phyloP scores from a whole-genome alignment of 176 grass and related monocot genomes.

The Aechmea fasciata region DNA sequence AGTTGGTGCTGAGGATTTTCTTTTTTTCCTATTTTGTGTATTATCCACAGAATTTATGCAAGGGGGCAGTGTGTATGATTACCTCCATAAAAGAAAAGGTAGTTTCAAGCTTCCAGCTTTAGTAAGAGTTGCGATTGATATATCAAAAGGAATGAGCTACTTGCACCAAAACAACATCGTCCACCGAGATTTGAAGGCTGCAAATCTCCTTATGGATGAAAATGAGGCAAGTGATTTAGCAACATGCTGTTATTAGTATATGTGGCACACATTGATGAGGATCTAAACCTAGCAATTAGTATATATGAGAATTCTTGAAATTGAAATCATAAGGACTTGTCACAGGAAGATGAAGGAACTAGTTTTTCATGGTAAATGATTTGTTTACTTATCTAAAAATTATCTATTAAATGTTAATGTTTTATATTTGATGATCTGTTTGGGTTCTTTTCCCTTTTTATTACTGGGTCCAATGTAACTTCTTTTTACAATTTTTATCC shows the following conservation, averaged over 20 bases:
- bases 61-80: constrained; percentile 42
- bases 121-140: constrained; percentile 36
- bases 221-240: constrained; percentile 30
- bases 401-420: background rate
- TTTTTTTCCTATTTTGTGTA: constrained; percentile 2
- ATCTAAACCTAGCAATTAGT: background rate
- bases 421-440: background rate
- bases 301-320: background rate
- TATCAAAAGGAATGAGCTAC: constrained; percentile 47
- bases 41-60: constrained; percentile 33
- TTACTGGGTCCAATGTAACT: background rate
- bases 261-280: background rate
- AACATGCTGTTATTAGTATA: background rate
- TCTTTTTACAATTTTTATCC: background rate
- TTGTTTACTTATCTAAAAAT: background rate
- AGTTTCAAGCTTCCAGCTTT: constrained; percentile 27
- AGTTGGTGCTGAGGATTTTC: constrained; percentile 8
- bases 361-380: background rate
- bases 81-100: constrained; percentile 33
- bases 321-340: background rate
- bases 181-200: constrained; percentile 42
- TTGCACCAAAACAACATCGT: constrained; percentile 45
- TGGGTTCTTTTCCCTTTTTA: background rate
- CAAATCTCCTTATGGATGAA: constrained; percentile 48
- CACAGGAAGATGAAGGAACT: background rate